Evolutionary conservation across 768 basidiomycete genomes (phyloP), one percentile per base, ranked within the genome.

Genomic region (Auriscalpium vulgare): DNA sequence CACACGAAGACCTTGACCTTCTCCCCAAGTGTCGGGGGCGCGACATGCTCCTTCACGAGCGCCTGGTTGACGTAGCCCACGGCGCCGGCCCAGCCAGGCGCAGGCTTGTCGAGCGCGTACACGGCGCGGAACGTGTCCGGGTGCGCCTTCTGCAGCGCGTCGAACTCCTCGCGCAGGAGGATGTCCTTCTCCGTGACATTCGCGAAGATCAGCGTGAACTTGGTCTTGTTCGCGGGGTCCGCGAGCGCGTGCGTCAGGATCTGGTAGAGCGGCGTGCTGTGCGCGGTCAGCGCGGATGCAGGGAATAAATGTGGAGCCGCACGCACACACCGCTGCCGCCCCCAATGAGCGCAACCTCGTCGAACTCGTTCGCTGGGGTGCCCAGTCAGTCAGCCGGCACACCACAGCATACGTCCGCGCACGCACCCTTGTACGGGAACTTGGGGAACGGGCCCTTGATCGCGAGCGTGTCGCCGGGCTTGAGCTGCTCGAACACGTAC

Each of bases 391-490:
- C 17, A 50, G 48, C 11, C 21, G 34, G 44, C 45, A 52, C 40
- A 17, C 21, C 6, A 13, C 14, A 9, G 19, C 38, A 53, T n/a
- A 34, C 17, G 37, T 19, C 35, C 14, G 3, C 54, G 19, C 11
- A 68, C 71, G 46, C 60, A 90, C 89, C 75, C 72, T 91, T 84
- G 80, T 88, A 95, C 17, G 85, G 78, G 76, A 87, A 90, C 72
- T 98, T 99, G 58, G 74, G 67, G 56, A 97, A 82, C 14, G 97
- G 97, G 10, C 92, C 97, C 75, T 98, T 98, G 71, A 99, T 80
- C 10, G 83, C 70, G 50, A 98, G 77, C 49, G 77, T 83, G 59
- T 93, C 87, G 35, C 97, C 97, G 40, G 82, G 82, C 76, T 87
- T 87, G 62, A 98, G 75, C 10, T 13, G 57, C 43, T 75, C 70